These are phyloP conservation scores for Irpex rosettiformis DNA, from an alignment of 1,284 basidiomycete species.

Conservation along the genomic window DNA sequence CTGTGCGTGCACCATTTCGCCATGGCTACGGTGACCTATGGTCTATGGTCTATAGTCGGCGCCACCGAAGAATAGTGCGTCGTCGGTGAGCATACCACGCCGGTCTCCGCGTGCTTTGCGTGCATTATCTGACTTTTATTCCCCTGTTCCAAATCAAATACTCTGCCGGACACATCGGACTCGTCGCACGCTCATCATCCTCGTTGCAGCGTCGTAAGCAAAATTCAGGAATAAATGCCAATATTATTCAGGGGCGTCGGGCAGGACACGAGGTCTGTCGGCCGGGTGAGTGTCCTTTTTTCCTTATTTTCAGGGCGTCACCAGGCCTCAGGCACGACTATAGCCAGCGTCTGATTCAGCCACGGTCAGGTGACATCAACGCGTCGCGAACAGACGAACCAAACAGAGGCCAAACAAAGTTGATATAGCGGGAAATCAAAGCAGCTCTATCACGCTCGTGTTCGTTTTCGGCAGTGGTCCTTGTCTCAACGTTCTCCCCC, in stretches of 20 bases:
- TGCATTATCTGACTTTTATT: not conserved
- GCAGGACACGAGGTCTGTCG: not conserved
- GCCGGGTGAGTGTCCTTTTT: not conserved
- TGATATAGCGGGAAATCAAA: not conserved
- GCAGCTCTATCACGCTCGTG: not conserved
- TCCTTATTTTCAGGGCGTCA: not conserved
- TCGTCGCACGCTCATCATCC: not conserved
- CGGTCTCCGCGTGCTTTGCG: not conserved
- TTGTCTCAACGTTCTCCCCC: not conserved
- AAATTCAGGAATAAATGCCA: not conserved
- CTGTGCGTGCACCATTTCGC: no score
- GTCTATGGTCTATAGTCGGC: no score
- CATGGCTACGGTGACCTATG: no score
- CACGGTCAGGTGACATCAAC: conserved; percentile 15
- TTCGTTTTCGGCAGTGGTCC: not conserved
- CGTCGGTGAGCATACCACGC: not conserved
- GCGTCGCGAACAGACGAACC: conserved; percentile 5
- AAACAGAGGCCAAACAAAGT: conserved; percentile 13
- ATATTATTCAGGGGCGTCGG: not conserved
- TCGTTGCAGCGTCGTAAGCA: not conserved
- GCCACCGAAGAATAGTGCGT: no score
- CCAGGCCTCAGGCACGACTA: not conserved
- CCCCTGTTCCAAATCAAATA: not conserved
- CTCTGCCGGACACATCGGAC: not conserved
- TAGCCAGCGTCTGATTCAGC: not conserved